Percentiles rank a stretch among this genome's conserved stretches.
Evolutionary conservation across 768 basidiomycete genomes (phyloP).

Genomic region (Porphyrellus cyaneotinctus): DNA sequence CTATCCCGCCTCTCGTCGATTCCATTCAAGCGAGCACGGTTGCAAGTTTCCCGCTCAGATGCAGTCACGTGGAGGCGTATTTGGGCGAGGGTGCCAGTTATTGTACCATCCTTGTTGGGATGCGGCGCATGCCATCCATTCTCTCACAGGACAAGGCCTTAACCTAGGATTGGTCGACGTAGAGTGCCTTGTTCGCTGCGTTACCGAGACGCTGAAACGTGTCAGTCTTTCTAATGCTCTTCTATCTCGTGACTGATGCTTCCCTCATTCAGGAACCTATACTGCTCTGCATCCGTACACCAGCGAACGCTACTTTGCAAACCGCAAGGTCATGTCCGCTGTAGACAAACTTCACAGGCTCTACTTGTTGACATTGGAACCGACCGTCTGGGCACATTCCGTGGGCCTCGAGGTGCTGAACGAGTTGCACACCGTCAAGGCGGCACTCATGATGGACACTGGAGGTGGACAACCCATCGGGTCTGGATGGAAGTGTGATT

Average conservation of each 20-base stretch:
- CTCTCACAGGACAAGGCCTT: too few relatives aligned
- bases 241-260: neutral
- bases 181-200: slow-evolving; percentile 60
- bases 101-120: slow-evolving; percentile 88
- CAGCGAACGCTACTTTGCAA: slow-evolving; percentile 76
- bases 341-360: slow-evolving; percentile 90
- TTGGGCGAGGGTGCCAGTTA: slow-evolving; percentile 63
- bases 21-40: slow-evolving; percentile 69
- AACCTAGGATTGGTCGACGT: slow-evolving; percentile 92
- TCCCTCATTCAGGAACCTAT: slow-evolving; percentile 52
- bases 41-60: slow-evolving; percentile 89
- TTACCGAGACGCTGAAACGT: slow-evolving; percentile 49
- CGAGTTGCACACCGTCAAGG: slow-evolving; percentile 80
- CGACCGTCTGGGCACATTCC: slow-evolving; percentile 82
- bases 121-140: slow-evolving; percentile 73
- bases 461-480: slow-evolving; percentile 40
- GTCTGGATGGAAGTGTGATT: slow-evolving; percentile 32
- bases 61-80: slow-evolving; percentile 84
- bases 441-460: slow-evolving; percentile 76
- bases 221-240: slow-evolving; percentile 38
- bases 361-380: slow-evolving; percentile 63
- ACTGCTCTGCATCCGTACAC: slow-evolving; percentile 75
- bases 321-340: slow-evolving; percentile 79
- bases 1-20: slow-evolving; percentile 70
- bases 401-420: slow-evolving; percentile 91